Base-by-base conservation (phyloP, 106 monocot species). In the Agapanthus africanus region DNA sequence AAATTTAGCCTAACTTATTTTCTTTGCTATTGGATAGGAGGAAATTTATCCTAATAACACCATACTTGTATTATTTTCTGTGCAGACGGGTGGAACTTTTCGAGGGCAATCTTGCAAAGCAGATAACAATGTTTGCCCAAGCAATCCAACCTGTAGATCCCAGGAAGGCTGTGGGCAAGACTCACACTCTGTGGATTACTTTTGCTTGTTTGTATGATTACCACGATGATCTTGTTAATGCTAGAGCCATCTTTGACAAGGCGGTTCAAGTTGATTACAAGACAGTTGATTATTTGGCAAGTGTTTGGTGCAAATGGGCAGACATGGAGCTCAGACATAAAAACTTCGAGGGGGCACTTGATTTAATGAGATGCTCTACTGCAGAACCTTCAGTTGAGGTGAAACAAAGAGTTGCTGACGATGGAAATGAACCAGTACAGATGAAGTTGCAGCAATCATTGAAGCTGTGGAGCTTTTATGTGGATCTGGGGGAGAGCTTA, bases 71-170 rank as follows among this genome's bases (percentile, higher is more conserved):
- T 31, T 59, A 30, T 16, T 14, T 2, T 46, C 50, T 69, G 62
- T 79, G 78, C 65, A 87, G 94, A 72, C 74, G 95, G 52, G 95
- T 91, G 71, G 88, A 95, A 40, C 79, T 95, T 31, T 95, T 91
- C 71, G 88, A 88, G 62, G 86, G 86, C 11, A 86, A 91, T 60
- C 95, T 88, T n/a, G 79, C 83, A 33, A 88, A 75, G 72, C 91
- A 95, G 65, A 91, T 87, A 61, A 47, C 79, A 32, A 91, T 88
- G n/a, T 95, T 88, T 54, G 88, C 85, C 22, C 88, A 95, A 59
- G 95, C 95, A 30, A 91, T 95, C 37, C 91, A 81, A 69, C 91
- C 95, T 30, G 95, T 95, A 16, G 95, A 95, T 69, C 88, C 91
- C 10, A 81, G 83, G 81, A 91, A 95, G 69, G 95, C 95, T 11